Base-by-base conservation (phyloP, 805 yeast genomes). In the Clavispora vitiphila region DNA sequence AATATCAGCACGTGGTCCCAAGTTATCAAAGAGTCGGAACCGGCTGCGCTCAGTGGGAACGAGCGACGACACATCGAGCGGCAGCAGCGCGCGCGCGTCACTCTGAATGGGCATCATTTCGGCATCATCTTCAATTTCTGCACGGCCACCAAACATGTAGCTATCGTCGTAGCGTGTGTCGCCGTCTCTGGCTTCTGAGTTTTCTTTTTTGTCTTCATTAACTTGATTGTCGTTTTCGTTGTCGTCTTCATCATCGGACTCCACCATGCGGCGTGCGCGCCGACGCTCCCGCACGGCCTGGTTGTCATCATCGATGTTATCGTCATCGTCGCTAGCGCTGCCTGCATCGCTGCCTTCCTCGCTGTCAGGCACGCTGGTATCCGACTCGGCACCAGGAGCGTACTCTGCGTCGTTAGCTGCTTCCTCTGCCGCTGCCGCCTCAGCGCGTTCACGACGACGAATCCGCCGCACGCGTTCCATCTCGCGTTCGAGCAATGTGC, bases 401-500 rank as follows among this genome's bases (percentile, higher is more conserved):
- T 50, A 55, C 18, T 48, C 53, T 7, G 71, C 54, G 55, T 53
- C 18, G 64, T 40, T 48, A 64, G 67, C 46, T 74, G 78, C 42
- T 63, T 59, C 47, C 64, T 65, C 32, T 9, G 41, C 7, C 47
- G 58, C 7, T 49, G 48, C 14, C 54, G 64, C 20, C 32, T 29
- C 32, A 3, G 32, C 32, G 32, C 32, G 32, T 53, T 61, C 19
- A 49, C 49, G 18, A 25, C 36, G 31, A 35, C 78, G 65, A 23
- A 76, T 66, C 15, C 65, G 65, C 38, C 68, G 57, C 12, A 65
- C 75, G 48, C 81, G 66, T 42, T 71, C 71, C 46, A 76, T 69
- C 53, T 76, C 81, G 43, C 74, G 65, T 48, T 76, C 77, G 49
- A 78, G 62, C 32, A 70, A 57, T 9, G 64, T 57, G 5, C 69